Evolutionary conservation across 1,284 basidiomycete species (phyloP), one percentile per base, ranked within the genome.

Genomic region (Sutorius eximius): DNA sequence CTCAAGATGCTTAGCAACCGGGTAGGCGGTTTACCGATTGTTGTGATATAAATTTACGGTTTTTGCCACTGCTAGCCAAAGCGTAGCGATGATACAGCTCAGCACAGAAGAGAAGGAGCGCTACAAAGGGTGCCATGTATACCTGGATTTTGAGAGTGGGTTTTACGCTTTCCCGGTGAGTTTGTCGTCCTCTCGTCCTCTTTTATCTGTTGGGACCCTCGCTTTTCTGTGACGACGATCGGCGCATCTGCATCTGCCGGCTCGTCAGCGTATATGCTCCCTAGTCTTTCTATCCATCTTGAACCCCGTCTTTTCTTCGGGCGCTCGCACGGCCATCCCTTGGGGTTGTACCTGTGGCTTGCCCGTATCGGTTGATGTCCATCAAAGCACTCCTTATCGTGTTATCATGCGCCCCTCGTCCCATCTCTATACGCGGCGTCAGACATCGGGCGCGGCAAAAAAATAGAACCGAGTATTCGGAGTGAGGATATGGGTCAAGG

Each of bases 141-240:
- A 91, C 27, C 68, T 93, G 53, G 82, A 93, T 69, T 87, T 87
- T 55, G 70, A 74, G 10, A 75, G 81, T 24, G 87, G 84, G 7
- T 89, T 90, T 64, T 93, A 92, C 70, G 69, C 82, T 27, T 89
- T 93, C 67, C 91, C 91, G 1, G 91, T 92, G 63, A 65, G 83
- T 71, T 27, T 48, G 11, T 24, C 8, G 24, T 32, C 9, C 9
- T 16, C 37, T 16, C 6, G 12, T 30, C 36, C 5, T 15, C 12
- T 37, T 22, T 36, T 20, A 1, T 10, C 22, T 9, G 15, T 24
- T 41, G 16, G 30, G 10, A 7, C 15, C 20, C 10, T 22, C 11
- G 1, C 18, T 1, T 5, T 40, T 48, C 40, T 12, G 16, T 49
- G 34, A 45, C 13, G 5, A n/a, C 15, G 16, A 18, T 7, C 10